Conservation (phyloP, 2,329 filamentous ascomycete species). For the Penicillium verrucosum region DNA sequence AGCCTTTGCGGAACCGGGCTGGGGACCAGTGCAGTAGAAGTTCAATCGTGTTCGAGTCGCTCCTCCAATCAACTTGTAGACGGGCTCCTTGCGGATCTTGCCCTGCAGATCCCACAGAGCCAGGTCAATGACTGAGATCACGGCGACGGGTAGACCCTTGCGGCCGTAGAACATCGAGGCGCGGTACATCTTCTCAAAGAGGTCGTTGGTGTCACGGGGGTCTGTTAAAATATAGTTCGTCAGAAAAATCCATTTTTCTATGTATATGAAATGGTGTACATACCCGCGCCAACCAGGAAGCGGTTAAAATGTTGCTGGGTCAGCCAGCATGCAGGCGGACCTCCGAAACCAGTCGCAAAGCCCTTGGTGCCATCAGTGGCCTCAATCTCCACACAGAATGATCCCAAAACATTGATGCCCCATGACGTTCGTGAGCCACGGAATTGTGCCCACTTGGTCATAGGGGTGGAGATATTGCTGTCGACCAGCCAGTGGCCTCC, state of each 20-base stretch:
- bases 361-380: conserved; percentile 87
- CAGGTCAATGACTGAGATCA: conserved; percentile 92
- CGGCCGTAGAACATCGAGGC: conserved; percentile 95
- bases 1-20: conserved; percentile 71
- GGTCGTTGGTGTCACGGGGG: conserved; percentile 82
- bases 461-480: conserved; percentile 86
- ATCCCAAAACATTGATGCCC: conserved; percentile 93
- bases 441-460: conserved; percentile 85
- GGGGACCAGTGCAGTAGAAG: conserved; percentile 93
- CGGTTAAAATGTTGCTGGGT: conserved; percentile 90
- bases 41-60: conserved; percentile 78
- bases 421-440: conserved; percentile 83
- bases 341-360: conserved; percentile 91
- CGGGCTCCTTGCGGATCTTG: conserved; percentile 86
- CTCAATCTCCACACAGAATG: conserved; percentile 87
- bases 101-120: conserved; percentile 90
- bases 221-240: conserved; percentile 49
- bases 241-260: neutral
- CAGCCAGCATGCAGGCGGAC: conserved; percentile 90
- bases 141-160: conserved; percentile 83
- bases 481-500: conserved; percentile 76
- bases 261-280: conserved; percentile 10
- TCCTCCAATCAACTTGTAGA: conserved; percentile 91
- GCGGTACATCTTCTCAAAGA: conserved; percentile 97
- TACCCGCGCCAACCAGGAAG: conserved; percentile 77